Percentiles rank a stretch among this genome's conserved stretches.
Evolutionary conservation across 2,329 filamentous ascomycete species (phyloP).

Genomic region (Periglandula ipomoeae): DNA sequence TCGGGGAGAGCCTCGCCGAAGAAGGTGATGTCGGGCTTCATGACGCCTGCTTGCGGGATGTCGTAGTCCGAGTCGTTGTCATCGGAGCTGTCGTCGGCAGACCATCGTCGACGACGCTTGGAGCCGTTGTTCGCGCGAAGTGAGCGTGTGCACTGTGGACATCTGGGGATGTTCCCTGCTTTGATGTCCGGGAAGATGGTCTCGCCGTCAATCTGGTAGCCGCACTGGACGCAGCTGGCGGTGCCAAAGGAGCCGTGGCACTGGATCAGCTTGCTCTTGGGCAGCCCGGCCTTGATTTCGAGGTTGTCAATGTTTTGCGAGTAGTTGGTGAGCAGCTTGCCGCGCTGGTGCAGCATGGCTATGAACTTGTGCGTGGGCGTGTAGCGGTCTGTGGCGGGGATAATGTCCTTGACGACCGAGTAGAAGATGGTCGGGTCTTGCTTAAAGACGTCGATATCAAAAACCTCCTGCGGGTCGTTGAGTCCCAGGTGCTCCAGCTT

Average conservation of each 20-base stretch:
- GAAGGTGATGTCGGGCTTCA: constrained; percentile 98
- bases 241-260: constrained; percentile 96
- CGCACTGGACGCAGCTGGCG: constrained; percentile 79
- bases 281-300: constrained; percentile 77
- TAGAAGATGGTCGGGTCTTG: constrained; percentile 88
- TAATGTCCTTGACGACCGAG: constrained; percentile 79
- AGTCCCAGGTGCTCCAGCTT: constrained; percentile 70
- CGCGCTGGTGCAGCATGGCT: constrained; percentile 74
- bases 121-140: constrained; percentile 26
- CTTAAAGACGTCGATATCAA: constrained; percentile 80
- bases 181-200: constrained; percentile 72
- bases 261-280: constrained; percentile 75
- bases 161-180: constrained; percentile 66
- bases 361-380: constrained; percentile 95
- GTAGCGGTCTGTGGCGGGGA: constrained; percentile 70
- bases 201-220: constrained; percentile 63
- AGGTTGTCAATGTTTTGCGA: constrained; percentile 99
- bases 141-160: constrained; percentile 56
- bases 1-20: constrained; percentile 87
- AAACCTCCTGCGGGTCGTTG: constrained; percentile 86
- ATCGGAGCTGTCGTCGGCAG: constrained; percentile 31
- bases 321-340: constrained; percentile 91
- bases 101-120: constrained; percentile 24
- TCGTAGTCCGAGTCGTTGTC: constrained; percentile 41
- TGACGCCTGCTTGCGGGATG: constrained; percentile 64